phyloP scores from a whole-genome alignment of 768 basidiomycete genomes.

The Tricholoma bakamatsutake region DNA sequence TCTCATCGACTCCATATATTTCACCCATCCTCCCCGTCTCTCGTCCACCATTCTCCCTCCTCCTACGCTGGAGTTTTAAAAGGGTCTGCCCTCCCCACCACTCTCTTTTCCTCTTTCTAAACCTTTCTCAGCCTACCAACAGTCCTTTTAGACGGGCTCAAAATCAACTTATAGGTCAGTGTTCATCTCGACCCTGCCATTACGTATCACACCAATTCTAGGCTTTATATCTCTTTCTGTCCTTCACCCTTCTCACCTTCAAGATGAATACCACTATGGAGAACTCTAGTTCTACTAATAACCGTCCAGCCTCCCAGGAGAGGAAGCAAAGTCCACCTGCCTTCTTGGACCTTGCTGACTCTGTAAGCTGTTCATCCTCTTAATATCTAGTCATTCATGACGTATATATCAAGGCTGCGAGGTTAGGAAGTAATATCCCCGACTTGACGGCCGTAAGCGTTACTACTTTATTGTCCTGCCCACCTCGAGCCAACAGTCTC shows the following conservation, averaged over 20 bases:
- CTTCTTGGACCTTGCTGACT: conserved; percentile 91
- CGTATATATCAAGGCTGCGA: conserved; percentile 53
- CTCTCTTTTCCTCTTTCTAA: conserved; percentile 16
- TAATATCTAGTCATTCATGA: conserved; percentile 16
- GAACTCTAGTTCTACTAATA: conserved; percentile 70
- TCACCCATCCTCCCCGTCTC: conserved; percentile 24
- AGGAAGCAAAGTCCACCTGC: conserved; percentile 87
- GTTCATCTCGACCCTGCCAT: conserved; percentile 17
- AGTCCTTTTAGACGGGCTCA: conserved; percentile 74
- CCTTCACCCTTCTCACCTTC: conserved; percentile 44
- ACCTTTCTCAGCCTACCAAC: conserved; percentile 42
- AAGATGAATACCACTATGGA: conserved; percentile 70
- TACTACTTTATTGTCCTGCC: conserved; percentile 3
- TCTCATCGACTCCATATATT: conserved; percentile 41
- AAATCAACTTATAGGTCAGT: conserved; percentile 67
- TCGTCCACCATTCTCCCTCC: conserved; percentile 28
- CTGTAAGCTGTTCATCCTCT: conserved; percentile 47
- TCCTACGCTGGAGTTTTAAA: conserved; percentile 40
- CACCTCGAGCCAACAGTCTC: not conserved
- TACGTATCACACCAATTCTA: conserved; percentile 24
- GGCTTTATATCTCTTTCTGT: conserved; percentile 50
- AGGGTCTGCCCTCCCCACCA: conserved; percentile 32
- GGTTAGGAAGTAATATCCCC: conserved; percentile 81
- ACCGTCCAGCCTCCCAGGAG: conserved; percentile 59
- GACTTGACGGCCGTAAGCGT: conserved; percentile 77